These are phyloP conservation scores for Cercospora sesami DNA, from an alignment of 2,329 filamentous ascomycete species.

Conservation along the genomic window DNA sequence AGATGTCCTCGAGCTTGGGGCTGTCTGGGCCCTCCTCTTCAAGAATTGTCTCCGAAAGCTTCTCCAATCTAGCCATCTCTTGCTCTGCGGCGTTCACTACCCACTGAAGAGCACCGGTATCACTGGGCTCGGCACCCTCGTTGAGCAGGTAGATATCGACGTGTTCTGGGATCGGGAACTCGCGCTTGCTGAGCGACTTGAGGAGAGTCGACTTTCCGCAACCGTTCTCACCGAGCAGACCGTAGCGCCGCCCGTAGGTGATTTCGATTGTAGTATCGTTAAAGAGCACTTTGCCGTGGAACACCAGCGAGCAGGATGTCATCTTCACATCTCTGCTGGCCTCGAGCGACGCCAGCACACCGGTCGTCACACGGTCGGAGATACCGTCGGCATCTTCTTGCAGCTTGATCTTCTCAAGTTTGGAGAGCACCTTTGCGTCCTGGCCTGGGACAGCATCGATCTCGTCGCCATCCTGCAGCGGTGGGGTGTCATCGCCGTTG, in stretches of 20 bases:
- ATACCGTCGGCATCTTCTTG: constrained; percentile 97
- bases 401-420: constrained; percentile 82
- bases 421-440: constrained; percentile 63
- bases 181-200: constrained; percentile 89
- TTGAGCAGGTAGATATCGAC: constrained; percentile 98
- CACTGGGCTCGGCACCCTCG: constrained; percentile 86
- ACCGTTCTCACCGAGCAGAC: constrained; percentile 95
- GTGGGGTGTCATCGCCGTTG: constrained; percentile 66
- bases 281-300: constrained; percentile 96
- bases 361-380: constrained; percentile 96
- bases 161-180: constrained; percentile 93
- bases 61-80: constrained; percentile 88
- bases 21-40: constrained; percentile 91
- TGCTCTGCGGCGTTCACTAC: constrained; percentile 92
- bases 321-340: constrained; percentile 96
- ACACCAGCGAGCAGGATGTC: constrained; percentile 86
- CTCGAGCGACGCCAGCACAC: constrained; percentile 82
- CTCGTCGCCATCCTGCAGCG: constrained; percentile 61
- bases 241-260: constrained; percentile 88
- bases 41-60: constrained; percentile 81
- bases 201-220: constrained; percentile 98
- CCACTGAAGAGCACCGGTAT: constrained; percentile 93
- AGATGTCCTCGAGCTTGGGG: constrained; percentile 86
- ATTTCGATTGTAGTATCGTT: constrained; percentile 92
- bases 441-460: constrained; percentile 50